Evolutionary conservation across 139 green algal species (phyloP).

Genomic region (Closterium sp.): DNA sequence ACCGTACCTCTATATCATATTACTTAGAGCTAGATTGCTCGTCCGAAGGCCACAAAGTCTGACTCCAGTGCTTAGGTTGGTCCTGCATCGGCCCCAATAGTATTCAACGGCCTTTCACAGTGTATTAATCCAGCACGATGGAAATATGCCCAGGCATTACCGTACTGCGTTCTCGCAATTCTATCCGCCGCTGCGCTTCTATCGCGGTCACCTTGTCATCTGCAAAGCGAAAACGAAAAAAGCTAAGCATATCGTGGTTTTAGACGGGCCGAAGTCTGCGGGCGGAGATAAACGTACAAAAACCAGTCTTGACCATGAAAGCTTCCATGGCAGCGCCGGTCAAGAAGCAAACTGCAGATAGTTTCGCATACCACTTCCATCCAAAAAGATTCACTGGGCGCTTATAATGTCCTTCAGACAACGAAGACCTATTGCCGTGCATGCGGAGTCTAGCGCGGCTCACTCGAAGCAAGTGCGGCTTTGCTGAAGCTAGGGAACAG

Average conservation of each 20-base stretch:
- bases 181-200: neutral
- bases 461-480: too few relatives aligned
- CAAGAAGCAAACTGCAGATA: conserved; percentile 48
- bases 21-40: neutral
- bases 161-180: neutral
- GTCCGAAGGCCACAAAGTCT: neutral
- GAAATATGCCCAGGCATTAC: neutral
- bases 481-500: too few relatives aligned
- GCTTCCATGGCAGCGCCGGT: conserved; percentile 76
- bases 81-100: neutral
- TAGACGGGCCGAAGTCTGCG: too few relatives aligned
- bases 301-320: conserved; percentile 91
- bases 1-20: neutral
- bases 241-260: neutral
- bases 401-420: neutral
- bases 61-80: neutral
- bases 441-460: neutral
- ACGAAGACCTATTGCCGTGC: neutral
- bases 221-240: neutral
- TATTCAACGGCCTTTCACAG: too few relatives aligned
- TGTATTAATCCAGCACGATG: too few relatives aligned
- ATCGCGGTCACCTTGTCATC: neutral
- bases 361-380: conserved; percentile 34
- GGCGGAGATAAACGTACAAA: conserved; percentile 59
- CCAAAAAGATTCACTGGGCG: conserved; percentile 5